Conservation (phyloP, 2,329 filamentous ascomycete genomes). For the Xylaria sp. region DNA sequence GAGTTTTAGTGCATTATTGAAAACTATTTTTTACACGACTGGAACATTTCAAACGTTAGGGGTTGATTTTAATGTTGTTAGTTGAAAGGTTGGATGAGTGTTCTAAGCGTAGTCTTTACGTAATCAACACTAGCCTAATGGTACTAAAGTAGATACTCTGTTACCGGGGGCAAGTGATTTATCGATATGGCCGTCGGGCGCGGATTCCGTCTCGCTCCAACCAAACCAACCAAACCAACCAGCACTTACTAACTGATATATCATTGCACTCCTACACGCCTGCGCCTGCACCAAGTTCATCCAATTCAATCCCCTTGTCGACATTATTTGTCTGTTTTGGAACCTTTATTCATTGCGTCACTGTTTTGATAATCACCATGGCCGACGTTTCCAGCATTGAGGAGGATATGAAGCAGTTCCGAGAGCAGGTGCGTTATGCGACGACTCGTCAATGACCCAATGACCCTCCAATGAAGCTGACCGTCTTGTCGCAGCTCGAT, state of each 20-base stretch:
- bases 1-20: too few relatives aligned
- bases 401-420: slow-evolving; percentile 63
- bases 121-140: neutral
- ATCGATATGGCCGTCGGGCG: neutral
- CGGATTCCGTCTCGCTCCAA: neutral
- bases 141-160: too few relatives aligned
- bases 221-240: neutral
- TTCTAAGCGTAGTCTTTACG: neutral
- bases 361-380: slow-evolving; percentile 47
- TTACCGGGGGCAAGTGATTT: neutral
- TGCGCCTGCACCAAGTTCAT: neutral
- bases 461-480: slow-evolving; percentile 26
- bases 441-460: neutral
- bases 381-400: slow-evolving; percentile 58
- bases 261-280: neutral
- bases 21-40: too few relatives aligned
- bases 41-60: too few relatives aligned
- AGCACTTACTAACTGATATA: neutral
- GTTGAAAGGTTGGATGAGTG: too few relatives aligned
- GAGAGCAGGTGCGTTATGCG: slow-evolving; percentile 62
- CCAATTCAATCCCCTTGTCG: neutral
- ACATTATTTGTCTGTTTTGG: neutral
- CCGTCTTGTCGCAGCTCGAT: slow-evolving; percentile 68
- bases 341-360: neutral
- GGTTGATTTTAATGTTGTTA: too few relatives aligned